Evolutionary conservation across 768 basidiomycete species (phyloP), one percentile per base, ranked within the genome.

Genomic region (Amanita thiersii): DNA sequence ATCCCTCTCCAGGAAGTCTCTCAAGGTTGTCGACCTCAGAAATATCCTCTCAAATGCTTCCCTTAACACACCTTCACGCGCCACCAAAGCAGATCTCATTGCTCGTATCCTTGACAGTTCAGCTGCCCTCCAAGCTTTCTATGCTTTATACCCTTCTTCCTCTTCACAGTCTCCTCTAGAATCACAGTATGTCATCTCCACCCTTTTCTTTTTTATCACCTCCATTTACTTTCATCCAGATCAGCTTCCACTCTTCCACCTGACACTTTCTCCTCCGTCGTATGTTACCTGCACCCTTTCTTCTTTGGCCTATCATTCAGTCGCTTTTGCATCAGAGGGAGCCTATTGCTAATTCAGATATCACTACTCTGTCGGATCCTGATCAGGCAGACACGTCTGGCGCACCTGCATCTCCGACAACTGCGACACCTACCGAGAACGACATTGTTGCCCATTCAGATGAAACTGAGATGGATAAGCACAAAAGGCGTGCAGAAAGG

Each of bases 11-110:
- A 70, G 70, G 45, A 79, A 77, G 58, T 60, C 77, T 1, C 76
- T 86, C 65, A 84, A 81, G 58, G 83, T 84, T 55, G 69, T 71
- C 25, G 82, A 86, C 50, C 76, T 86, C 58, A 77, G 64, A 52
- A 68, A 73, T 43, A 72, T 85, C 46, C 75, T 85, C 54, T 31
- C 64, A 39, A 67, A 65, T 34, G 82, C 80, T 15, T 45, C 54
- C 25, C 61, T 75, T 41, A 35, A 71, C 3, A 56, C 67, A 24
- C 70, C 76, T 0, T 61, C 71, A 51, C 79, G 78, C 54, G 68
- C 74, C 4, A 82, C 72, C 54, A 87, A 86, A 58, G 53, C 62
- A 0, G 84, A 84, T 50, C 77, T 87, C 54, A 71, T 85, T 49
- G 56, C 75, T 21, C 73, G 71, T 50, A 78, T 86, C 43, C 57